Evolutionary conservation across 2,329 filamentous ascomycete genomes (phyloP), one percentile per base, ranked within the genome.

Genomic region (Botrytis pseudocinerea): DNA sequence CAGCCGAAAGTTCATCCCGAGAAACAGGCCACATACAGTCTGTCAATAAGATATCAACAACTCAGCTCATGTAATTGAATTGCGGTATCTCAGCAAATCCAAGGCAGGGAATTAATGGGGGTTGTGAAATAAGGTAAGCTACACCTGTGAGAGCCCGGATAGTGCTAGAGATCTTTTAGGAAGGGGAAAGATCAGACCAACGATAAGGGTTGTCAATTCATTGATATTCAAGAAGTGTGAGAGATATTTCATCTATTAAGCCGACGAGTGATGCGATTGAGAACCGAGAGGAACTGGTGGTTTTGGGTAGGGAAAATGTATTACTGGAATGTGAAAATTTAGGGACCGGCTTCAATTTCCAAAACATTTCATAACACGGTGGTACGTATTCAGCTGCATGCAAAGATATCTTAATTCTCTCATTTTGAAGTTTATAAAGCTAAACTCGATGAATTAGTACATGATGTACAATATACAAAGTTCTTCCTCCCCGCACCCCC

Each of bases 211-310:
- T 6, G 7, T 54, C 25, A 54, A n/a, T 25, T 6, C 12, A 54
- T 6, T 5, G 2, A 54, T 16, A 7, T 54, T 16, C 2, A 2
- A n/a, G 6, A 54, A 4, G 5, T 6, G 2, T 2, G 12, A n/a
- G 48, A n/a, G 1, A 20, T 32, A 7, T 6, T 7, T 12, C 5
- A n/a, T 12, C 5, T 5, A 54, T n/a, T 16, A 7, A n/a, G 12
- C 1, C 12, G 25, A 3, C 2, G 5, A 16, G 48, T n/a, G 12
- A 16, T n/a, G 14, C 5, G 4, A 7, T 0, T n/a, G 25, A 54
- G 25, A 0, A 0, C 0, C 48, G 25, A 3, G 4, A 12, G 5
- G 25, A 18, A 54, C 22, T n/a, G 12, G 25, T n/a, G 25, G 2
- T 2, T 16, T 12, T 1, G 25, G 48, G 5, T 14, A 25, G 25